phyloP scores from a whole-genome alignment of 345 rosid species.

The Alliaria petiolata region DNA sequence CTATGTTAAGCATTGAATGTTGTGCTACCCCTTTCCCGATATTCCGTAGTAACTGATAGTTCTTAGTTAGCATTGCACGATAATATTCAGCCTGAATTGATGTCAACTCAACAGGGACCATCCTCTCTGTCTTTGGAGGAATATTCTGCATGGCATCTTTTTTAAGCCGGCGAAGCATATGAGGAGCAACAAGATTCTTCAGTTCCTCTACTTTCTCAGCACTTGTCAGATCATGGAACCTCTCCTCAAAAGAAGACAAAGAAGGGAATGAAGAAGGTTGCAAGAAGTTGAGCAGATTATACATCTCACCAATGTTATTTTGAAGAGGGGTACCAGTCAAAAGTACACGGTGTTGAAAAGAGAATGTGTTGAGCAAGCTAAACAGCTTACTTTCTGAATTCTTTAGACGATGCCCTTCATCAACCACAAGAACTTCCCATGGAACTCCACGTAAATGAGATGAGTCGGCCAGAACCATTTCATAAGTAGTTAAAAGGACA shows the following conservation, averaged over 20 bases:
- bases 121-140: conserved; percentile 96
- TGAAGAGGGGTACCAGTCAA: conserved; percentile 99
- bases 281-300: conserved; percentile 95
- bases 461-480: conserved; percentile 98
- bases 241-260: conserved; percentile 90
- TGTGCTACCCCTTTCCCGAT: conserved; percentile 99
- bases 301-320: conserved; percentile 98
- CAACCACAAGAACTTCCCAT: conserved; percentile 99
- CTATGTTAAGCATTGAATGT: conserved; percentile 97
- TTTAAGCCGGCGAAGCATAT: conserved; percentile 99
- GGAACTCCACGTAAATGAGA: conserved; percentile 97
- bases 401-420: conserved; percentile 98
- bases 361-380: conserved; percentile 92
- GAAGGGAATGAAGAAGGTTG: conserved; percentile 98
- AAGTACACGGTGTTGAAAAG: conserved; percentile 97
- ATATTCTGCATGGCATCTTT: conserved; percentile 99
- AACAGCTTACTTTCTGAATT: conserved; percentile 97
- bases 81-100: conserved; percentile 99
- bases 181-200: conserved; percentile 99
- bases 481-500: conserved; percentile 97
- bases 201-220: conserved; percentile 97
- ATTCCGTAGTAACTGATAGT: conserved; percentile 89
- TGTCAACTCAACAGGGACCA: conserved; percentile 98
- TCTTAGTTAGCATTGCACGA: conserved; percentile 98
- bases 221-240: conserved; percentile 85